Evolutionary conservation across 192 early-diverging fungal genomes (phyloP).

Genomic region (Backusella psychrophila): DNA sequence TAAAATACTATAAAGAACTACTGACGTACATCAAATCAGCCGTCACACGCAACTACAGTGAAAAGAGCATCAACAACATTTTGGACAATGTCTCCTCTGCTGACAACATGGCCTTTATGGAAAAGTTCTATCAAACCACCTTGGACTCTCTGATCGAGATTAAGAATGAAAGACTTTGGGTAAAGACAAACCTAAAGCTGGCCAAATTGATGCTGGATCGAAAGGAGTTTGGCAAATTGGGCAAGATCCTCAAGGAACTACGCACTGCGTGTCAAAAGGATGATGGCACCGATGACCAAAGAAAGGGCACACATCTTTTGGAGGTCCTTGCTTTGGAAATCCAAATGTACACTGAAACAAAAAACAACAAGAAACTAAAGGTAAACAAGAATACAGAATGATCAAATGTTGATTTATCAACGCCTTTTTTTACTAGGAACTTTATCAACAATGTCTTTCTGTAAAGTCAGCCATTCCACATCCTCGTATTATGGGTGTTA

Average conservation of each 20-base stretch:
- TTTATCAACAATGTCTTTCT: constrained; percentile 84
- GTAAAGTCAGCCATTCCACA: constrained; percentile 95
- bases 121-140: constrained; percentile 79
- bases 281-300: constrained; percentile 81
- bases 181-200: constrained; percentile 84
- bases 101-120: constrained; percentile 78
- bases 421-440: constrained; percentile 36
- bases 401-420: too few relatives aligned
- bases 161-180: constrained; percentile 87
- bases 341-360: constrained; percentile 92
- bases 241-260: constrained; percentile 76
- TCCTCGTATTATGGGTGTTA: constrained; percentile 95
- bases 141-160: constrained; percentile 67
- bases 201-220: constrained; percentile 84
- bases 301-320: constrained; percentile 89
- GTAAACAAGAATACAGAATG: constrained; percentile 13
- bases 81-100: constrained; percentile 76
- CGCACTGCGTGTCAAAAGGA: constrained; percentile 75
- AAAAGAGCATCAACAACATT: constrained; percentile 91
- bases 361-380: constrained; percentile 88
- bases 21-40: constrained; percentile 74
- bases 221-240: constrained; percentile 70
- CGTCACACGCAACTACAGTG: constrained; percentile 82
- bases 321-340: constrained; percentile 96
- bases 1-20: constrained; percentile 70